Evolutionary conservation across 768 basidiomycete genomes (phyloP), one percentile per base, ranked within the genome.

Genomic region (Tremella fuciformis): DNA sequence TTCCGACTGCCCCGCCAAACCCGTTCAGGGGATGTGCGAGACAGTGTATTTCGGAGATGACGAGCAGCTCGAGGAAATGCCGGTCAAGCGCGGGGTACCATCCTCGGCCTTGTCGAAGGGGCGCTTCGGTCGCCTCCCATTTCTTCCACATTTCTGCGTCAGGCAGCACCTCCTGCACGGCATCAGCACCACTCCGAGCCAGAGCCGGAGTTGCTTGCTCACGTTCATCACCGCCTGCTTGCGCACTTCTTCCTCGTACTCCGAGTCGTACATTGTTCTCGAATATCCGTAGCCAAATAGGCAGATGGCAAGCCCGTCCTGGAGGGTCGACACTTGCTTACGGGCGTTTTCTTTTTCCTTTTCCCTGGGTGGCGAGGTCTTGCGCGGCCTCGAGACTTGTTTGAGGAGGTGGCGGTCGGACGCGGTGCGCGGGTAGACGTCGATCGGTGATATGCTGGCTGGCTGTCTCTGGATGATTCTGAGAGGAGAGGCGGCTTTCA

Each of bases 41-140:
- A 54, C 67, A 67, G 52, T 66, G 60, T 49, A 76, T 76, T 55
- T 76, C 75, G 8, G 71, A 71, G 2, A 69, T 69, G 21, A 76
- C 75, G 9, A 76, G 63, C 26, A 76, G 67, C 62, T 76, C 73
- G 18, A 76, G 67, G 53, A 76, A 76, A 48, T 73, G 71, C 6
- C 71, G 71, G 61, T 76, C 71, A 41, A 76, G 57, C 24, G 63
- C 55, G 25, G 75, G 75, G 60, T 73, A 72, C 66, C 72, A 76
- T 21, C 75, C 75, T 61, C 71, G 52, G 2, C 73, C 75, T 64
- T 73, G 65, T 29, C 75, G 60, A 3, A 74, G 57, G 3, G 69
- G 70, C 37, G 73, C 74, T 57, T 76, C 75, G 15, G 68, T 74
- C 55, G 58, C 61, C 53, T 70, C 73, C 75, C 75, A 76, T 56